Conservation (phyloP, 345 rosid genomes). For the Triadica sebifera region DNA sequence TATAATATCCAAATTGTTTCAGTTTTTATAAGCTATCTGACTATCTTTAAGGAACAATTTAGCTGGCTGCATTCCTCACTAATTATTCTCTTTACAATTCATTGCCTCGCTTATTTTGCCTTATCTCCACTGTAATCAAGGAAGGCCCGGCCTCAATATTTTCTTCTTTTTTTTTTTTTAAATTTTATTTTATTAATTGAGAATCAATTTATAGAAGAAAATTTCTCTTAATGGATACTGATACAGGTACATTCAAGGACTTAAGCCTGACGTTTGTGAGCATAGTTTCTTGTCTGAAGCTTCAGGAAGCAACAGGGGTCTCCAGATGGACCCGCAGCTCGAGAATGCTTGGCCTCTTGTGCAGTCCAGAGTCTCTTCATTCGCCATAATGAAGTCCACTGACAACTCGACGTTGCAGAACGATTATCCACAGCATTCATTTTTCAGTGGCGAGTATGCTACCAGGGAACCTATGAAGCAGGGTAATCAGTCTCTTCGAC, state of each 20-base stretch:
- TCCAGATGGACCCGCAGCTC: constrained; percentile 33
- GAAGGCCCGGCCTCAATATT: too few relatives aligned
- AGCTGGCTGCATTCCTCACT: background rate
- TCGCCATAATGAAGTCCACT: constrained; percentile 25
- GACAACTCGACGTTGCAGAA: constrained; percentile 32
- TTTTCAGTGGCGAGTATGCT: constrained; percentile 27
- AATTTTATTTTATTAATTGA: too few relatives aligned
- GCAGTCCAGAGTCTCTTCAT: constrained; percentile 39
- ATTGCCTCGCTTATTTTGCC: too few relatives aligned
- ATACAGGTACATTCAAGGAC: constrained; percentile 45
- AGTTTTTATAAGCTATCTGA: background rate
- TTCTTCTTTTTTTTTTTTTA: too few relatives aligned
- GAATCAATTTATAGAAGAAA: background rate
- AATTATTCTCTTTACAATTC: too few relatives aligned
- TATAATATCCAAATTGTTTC: background rate
- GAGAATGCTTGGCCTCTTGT: constrained; percentile 42
- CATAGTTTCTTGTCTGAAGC: constrained; percentile 45
- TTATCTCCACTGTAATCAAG: too few relatives aligned
- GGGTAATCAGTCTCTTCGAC: constrained; percentile 51
- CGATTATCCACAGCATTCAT: constrained; percentile 36
- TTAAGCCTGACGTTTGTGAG: constrained; percentile 41
- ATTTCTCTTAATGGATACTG: background rate
- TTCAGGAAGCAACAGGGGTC: constrained; percentile 38
- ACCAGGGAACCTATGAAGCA: constrained; percentile 30
- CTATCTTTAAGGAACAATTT: background rate